Conservation (phyloP, 345 rosid species). For the Limnanthes douglasii region DNA sequence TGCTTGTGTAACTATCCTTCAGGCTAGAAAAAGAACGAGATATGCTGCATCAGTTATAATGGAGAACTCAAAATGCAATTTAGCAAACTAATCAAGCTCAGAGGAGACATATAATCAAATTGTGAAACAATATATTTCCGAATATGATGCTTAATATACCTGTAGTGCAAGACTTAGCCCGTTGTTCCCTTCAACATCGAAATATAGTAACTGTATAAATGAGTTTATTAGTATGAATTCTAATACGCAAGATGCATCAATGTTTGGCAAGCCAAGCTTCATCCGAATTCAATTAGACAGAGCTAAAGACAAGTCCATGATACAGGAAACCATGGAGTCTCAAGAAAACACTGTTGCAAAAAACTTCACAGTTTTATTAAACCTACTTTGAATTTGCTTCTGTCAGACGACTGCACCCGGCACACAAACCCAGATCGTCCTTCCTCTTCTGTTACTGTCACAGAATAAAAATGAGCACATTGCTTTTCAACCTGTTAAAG, state of each 20-base stretch:
- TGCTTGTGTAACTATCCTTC: too few species aligned
- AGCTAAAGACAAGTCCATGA: not conserved
- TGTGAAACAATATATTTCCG: not conserved
- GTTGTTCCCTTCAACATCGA: conserved; percentile 57
- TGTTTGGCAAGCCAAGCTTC: not conserved
- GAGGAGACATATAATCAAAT: too few species aligned
- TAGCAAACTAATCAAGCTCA: not conserved
- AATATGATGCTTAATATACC: too few species aligned
- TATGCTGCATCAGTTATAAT: too few species aligned
- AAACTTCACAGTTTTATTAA: not conserved
- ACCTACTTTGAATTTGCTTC: conserved; percentile 91
- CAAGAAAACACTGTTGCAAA: not conserved
- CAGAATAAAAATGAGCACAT: conserved; percentile 88
- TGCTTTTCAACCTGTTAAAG: conserved; percentile 89
- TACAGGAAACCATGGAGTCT: not conserved
- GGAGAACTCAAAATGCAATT: too few species aligned
- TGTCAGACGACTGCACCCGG: conserved; percentile 74
- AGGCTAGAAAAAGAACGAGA: too few species aligned
- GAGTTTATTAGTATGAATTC: conserved; percentile 9
- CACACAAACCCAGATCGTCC: conserved; percentile 72
- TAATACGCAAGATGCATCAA: too few species aligned
- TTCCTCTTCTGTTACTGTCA: conserved; percentile 74
- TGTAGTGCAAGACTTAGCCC: conserved; percentile 81
- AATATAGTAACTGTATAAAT: conserved; percentile 64
- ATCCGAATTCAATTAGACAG: not conserved